These are phyloP conservation scores for Hyaloscypha hepaticicola DNA, from an alignment of 495 filamentous ascomycete species.

Conservation along the genomic window DNA sequence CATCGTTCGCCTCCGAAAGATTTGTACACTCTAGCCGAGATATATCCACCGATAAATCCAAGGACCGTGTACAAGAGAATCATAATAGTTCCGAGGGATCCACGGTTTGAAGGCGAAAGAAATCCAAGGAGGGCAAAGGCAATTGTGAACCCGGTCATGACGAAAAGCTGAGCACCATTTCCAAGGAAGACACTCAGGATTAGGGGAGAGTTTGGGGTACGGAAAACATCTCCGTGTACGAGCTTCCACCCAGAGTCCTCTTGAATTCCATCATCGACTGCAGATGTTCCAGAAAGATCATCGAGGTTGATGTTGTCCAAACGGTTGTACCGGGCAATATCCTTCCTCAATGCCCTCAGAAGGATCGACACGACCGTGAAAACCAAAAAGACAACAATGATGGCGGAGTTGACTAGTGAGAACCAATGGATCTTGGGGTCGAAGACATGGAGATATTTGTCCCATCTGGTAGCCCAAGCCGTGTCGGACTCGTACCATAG, in stretches of 20 bases:
- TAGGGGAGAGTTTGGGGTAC: conserved; percentile 77
- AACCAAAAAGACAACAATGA: conserved; percentile 89
- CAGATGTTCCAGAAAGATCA: conserved; percentile 72
- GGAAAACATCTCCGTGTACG: conserved; percentile 96
- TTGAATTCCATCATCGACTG: conserved; percentile 86
- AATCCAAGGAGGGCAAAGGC: conserved; percentile 91
- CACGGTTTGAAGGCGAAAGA: conserved; percentile 90
- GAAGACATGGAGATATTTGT: conserved; percentile 94
- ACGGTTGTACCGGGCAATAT: conserved; percentile 93
- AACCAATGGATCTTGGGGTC: conserved; percentile 99
- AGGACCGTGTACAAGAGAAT: conserved; percentile 90
- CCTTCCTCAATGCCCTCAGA: conserved; percentile 81
- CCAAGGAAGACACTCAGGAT: conserved; percentile 86
- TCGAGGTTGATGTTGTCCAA: conserved; percentile 84
- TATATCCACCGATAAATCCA: conserved; percentile 89
- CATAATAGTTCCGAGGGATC: conserved; percentile 87
- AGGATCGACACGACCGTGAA: conserved; percentile 89
- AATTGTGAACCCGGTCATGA: conserved; percentile 95
- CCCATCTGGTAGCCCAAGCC: conserved; percentile 94
- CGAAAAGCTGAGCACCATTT: conserved; percentile 93
- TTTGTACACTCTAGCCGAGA: conserved; percentile 88
- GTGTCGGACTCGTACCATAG: conserved; percentile 77
- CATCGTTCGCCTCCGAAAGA: conserved; percentile 86
- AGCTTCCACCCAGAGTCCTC: conserved; percentile 99
- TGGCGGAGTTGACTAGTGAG: conserved; percentile 88